Base-by-base conservation (phyloP, 495 filamentous ascomycete species). In the Pseudevernia furfuracea region DNA sequence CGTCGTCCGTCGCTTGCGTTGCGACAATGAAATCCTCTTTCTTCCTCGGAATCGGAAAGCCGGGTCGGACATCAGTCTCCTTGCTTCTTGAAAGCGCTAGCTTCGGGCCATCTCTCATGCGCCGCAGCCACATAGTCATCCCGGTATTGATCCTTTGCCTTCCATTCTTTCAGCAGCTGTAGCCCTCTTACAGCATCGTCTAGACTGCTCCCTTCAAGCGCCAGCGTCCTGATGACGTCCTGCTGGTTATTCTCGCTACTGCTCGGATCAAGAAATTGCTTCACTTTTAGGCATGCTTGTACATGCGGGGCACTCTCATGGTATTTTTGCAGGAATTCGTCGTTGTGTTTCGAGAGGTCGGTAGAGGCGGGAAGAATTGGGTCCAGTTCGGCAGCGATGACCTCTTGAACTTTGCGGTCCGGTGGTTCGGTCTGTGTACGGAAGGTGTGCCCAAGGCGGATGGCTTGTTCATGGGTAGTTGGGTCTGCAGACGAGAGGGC, bases 51-150 rank as follows among this genome's bases (percentile, higher is more conserved):
- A 14, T 5, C 25, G 34, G 34, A 36, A 36, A 28, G 46, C 25
- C 46, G n/a, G 4, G 46, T 28, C 46, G 41, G 19, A 11, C 38
- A 3, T 32, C 58, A 52, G 1, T 39, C 43, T 17, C 28, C 23
- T 36, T 59, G 52, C 56, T 55, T 32, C 32, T 71, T 67, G 67
- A 92, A 91, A 9, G 80, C 73, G 1, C 80, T 82, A 23, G 88
- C 86, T 71, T 90, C 82, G 1, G 87, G 86, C 86, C 90, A 95
- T 78, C 84, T 85, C 68, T 79, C 74, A 60, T 77, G 77, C n/a
- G 89, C 89, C 58, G 84, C 84, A 59, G 84, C 74, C 46, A 81
- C 75, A 71, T 90, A 93, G 30, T 76, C 75, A 6, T 83, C 71
- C 65, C 76, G 79, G 23, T 71, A 76, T 37, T 74, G 78, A 43